These are phyloP conservation scores for Cubamyces lactineus DNA, from an alignment of 768 basidiomycete genomes.

Conservation along the genomic window DNA sequence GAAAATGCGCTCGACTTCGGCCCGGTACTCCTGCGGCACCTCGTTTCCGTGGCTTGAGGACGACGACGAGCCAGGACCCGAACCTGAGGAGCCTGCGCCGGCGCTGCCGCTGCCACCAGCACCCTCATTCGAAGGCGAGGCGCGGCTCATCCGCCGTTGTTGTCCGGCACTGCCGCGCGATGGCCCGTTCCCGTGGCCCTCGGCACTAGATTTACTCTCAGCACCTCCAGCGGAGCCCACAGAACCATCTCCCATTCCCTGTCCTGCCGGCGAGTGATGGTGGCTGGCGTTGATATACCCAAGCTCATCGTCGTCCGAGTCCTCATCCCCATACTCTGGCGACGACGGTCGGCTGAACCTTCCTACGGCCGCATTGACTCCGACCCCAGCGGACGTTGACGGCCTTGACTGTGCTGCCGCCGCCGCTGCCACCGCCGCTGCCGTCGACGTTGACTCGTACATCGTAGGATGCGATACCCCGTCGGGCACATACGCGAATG, in stretches of 20 bases:
- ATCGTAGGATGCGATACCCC: slow-evolving; percentile 27
- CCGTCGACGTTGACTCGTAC: slow-evolving; percentile 27
- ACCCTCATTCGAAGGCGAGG: slow-evolving; percentile 34
- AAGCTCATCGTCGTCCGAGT: slow-evolving; percentile 33
- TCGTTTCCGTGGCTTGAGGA: slow-evolving; percentile 52
- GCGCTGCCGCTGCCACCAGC: slow-evolving; percentile 9
- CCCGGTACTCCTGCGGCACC: slow-evolving; percentile 78
- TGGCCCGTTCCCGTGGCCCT: slow-evolving; percentile 33
- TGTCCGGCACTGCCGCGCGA: slow-evolving; percentile 34
- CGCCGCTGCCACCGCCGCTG: slow-evolving; percentile 8
- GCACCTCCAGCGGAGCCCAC: background rate
- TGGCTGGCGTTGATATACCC: slow-evolving; percentile 5
- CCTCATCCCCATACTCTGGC: slow-evolving; percentile 41
- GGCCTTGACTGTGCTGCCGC: slow-evolving; percentile 32
- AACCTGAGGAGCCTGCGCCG: background rate
- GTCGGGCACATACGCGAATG: slow-evolving; percentile 36
- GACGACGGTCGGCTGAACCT: slow-evolving; percentile 32
- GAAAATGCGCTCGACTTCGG: slow-evolving; percentile 88
- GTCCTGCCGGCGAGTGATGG: slow-evolving; percentile 20
- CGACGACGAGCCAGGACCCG: background rate
- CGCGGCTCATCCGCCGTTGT: slow-evolving; percentile 28
- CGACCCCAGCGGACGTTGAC: slow-evolving; percentile 26
- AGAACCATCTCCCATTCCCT: slow-evolving; percentile 2
- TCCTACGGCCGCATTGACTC: slow-evolving; percentile 1
- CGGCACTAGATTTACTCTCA: slow-evolving; percentile 25